phyloP scores from a whole-genome alignment of 1,284 basidiomycete genomes.

The Rugosomyces carneus region DNA sequence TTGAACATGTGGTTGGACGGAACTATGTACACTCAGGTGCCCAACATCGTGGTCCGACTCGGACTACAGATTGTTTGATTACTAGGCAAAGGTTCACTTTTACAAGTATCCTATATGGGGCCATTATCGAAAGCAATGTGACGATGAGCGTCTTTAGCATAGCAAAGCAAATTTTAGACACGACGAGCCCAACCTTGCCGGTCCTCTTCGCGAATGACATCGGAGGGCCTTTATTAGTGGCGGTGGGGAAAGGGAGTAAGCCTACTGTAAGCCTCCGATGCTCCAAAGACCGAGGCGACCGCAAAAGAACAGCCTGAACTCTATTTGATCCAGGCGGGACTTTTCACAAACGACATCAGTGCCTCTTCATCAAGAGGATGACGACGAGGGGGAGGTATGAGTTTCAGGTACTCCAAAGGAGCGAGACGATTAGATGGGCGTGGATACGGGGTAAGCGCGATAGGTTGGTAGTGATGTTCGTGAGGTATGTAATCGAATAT shows the following conservation, averaged over 20 bases:
- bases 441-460: neutral
- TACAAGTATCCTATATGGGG: neutral
- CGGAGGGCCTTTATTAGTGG: no score
- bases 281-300: neutral
- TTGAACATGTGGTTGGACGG: neutral
- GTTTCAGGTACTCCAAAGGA: constrained; percentile 48
- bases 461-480: neutral
- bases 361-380: constrained; percentile 50
- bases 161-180: neutral
- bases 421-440: constrained; percentile 30
- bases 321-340: constrained; percentile 11
- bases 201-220: neutral
- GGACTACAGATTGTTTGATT: neutral
- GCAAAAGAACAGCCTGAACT: neutral
- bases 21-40: neutral
- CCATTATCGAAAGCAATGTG: neutral
- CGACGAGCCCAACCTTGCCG: neutral
- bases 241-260: neutral
- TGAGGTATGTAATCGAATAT: constrained; percentile 3
- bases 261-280: neutral
- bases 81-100: neutral
- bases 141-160: neutral
- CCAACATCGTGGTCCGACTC: neutral
- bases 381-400: constrained; percentile 40
- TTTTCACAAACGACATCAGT: constrained; percentile 42